These are phyloP conservation scores for Cornus kousa DNA, from an alignment of 148 eudicot species.

Conservation along the genomic window DNA sequence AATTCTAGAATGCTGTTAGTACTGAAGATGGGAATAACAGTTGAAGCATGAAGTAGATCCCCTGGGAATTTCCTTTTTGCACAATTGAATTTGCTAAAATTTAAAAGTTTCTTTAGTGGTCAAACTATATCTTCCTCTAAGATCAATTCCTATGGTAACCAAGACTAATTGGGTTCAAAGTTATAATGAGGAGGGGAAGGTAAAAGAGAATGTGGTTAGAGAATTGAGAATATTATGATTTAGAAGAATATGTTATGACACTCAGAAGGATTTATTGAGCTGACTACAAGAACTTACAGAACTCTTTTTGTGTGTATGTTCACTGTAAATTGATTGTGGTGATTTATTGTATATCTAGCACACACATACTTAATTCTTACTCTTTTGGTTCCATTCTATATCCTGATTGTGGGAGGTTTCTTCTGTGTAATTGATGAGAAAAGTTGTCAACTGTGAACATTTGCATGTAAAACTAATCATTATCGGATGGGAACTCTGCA, in stretches of 20 bases:
- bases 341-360: neutral
- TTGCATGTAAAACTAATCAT: neutral
- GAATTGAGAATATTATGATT: neutral
- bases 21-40: neutral
- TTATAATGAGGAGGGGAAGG: neutral
- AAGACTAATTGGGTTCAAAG: neutral
- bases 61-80: too few relatives aligned
- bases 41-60: too few relatives aligned
- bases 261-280: neutral
- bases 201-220: neutral
- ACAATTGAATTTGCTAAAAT: too few relatives aligned
- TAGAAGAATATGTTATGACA: neutral
- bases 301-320: neutral
- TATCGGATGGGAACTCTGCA: slow-evolving; percentile 10
- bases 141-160: neutral
- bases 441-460: neutral
- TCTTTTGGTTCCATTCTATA: neutral
- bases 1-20: too few relatives aligned
- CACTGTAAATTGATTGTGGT: neutral
- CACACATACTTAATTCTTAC: neutral
- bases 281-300: neutral
- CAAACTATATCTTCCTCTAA: neutral
- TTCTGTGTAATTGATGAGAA: neutral
- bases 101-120: neutral
- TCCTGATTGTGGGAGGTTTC: neutral